phyloP scores from a whole-genome alignment of 768 basidiomycete genomes.

The Termitomyces eurrhizus region DNA sequence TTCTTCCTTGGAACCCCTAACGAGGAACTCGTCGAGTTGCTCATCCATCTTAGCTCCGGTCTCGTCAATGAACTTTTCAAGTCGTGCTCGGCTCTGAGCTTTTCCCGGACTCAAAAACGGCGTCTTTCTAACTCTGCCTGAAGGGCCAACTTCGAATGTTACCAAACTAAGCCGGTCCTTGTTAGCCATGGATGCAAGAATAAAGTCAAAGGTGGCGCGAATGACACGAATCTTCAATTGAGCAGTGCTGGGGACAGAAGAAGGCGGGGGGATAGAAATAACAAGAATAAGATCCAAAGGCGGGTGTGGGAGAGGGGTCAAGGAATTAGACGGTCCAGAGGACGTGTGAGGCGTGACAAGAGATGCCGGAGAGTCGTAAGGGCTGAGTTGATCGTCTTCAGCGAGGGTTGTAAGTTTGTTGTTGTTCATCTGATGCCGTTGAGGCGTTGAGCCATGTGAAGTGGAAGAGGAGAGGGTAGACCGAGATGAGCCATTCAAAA shows the following conservation, averaged over 20 bases:
- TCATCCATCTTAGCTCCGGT: conserved; percentile 45
- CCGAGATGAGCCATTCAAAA: conserved; percentile 61
- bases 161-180: conserved; percentile 87
- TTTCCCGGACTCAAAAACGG: conserved; percentile 81
- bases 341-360: conserved; percentile 71
- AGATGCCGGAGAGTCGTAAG: conserved; percentile 54
- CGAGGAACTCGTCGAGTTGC: conserved; percentile 48
- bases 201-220: conserved; percentile 82
- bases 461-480: conserved; percentile 75
- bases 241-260: conserved; percentile 70
- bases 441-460: conserved; percentile 55
- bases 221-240: conserved; percentile 88
- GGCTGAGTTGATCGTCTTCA: conserved; percentile 64
- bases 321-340: conserved; percentile 73
- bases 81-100: conserved; percentile 60
- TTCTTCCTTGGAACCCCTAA: conserved; percentile 80
- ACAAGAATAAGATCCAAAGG: conserved; percentile 91
- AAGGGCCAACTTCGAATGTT: conserved; percentile 86
- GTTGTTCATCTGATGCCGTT: conserved; percentile 28
- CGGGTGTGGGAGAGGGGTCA: conserved; percentile 79
- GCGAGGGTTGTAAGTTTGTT: conserved; percentile 64
- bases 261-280: conserved; percentile 77
- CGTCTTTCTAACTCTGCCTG: conserved; percentile 85
- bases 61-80: conserved; percentile 78
- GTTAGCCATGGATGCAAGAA: conserved; percentile 69